Base-by-base conservation (phyloP, 1,139 yeast species). In the Arxiozyma slooffiae region DNA sequence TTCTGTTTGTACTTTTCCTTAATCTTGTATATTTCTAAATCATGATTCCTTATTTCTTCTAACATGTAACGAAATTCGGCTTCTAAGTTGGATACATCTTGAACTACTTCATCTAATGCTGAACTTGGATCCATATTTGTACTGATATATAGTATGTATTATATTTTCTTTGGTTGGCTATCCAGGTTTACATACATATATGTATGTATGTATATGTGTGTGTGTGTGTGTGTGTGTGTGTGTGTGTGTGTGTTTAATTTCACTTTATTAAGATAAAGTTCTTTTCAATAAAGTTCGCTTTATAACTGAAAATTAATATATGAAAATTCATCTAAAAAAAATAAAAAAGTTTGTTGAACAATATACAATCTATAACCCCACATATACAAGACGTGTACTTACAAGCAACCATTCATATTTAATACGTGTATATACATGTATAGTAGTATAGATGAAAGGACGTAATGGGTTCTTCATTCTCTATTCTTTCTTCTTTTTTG, bases 31-130 rank as follows among this genome's bases (percentile, higher is more conserved):
- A 83, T 72, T 60, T 79, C 81, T 41, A 72, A 60, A 63, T 92
- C 98, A 55, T 83, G 80, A 50, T 75, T 78, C 49, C 83, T 78
- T 48, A 92, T 75, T 66, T 92, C 97, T 50, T 86, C 88, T 50
- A 92, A 71, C 42, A 88, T 71, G 62, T 85, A 88, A 51, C 82
- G 82, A 47, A 92, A 78, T 67, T 92, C 98, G 11, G 88, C 80
- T n/a, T 97, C 97, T 42, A 92, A 74, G 62, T 90, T 92, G 26
- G 92, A 80, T 50, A 92, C 70, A 61, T 83, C 88, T 58, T 82
- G 85, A 6, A 84, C 79, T 56, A 82, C 82, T 61, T 83, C 85
- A 58, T 84, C 92, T 41, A 84, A 68, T n/a, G 82, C 79, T 4
- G 85, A 75, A 14, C 89, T 85, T 6, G 90, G 85, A 63, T 84